Base-by-base conservation (phyloP, 176 grass and related monocot species). In the Avena atlantica region DNA sequence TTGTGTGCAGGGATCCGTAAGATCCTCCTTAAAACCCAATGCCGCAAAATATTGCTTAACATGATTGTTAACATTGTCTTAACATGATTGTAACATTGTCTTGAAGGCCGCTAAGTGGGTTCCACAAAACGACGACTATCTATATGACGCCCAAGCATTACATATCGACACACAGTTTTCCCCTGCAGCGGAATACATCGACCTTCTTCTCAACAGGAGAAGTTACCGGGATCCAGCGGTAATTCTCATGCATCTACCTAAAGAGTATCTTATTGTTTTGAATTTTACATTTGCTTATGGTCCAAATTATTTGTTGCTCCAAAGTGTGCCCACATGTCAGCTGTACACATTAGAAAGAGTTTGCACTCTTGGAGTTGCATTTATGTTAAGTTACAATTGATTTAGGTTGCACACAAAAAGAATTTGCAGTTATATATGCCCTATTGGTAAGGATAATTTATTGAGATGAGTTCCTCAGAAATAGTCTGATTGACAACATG, bases 61-160 rank as follows among this genome's bases (percentile, higher is more conserved):
- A 11, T 70, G 42, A 19, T 2, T 20, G 36, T 70, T 70, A 42
- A 69, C 51, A 53, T 53, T 53, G 51, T 53, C 31, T 70, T 70
- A 70, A 70, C 34, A 10, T 70, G 40, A 40, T 11, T 70, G 37
- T 70, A 44, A 70, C 67, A 42, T 70, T 70, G 67, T 70, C 66
- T 42, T 70, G 67, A 70, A 70, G 67, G 67, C 20, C 17, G 16
- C 67, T 70, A 70, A 42, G 36, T 44, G 34, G 34, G 34, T 44
- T 70, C 16, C 10, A 9, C 67, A 19, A 20, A 70, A 70, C 36
- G 67, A 44, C 37, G 36, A 42, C 9, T 70, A 70, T 42, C 67
- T 70, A 9, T 70, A 20, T 70, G 67, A 70, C 11, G 67, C 36
- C 37, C 67, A 11, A n/a, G 67, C 67, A 70, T 70, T 70, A 44